Base-by-base conservation (phyloP, 2,329 filamentous ascomycete genomes). In the Arthrobotrys sphaeroides region DNA sequence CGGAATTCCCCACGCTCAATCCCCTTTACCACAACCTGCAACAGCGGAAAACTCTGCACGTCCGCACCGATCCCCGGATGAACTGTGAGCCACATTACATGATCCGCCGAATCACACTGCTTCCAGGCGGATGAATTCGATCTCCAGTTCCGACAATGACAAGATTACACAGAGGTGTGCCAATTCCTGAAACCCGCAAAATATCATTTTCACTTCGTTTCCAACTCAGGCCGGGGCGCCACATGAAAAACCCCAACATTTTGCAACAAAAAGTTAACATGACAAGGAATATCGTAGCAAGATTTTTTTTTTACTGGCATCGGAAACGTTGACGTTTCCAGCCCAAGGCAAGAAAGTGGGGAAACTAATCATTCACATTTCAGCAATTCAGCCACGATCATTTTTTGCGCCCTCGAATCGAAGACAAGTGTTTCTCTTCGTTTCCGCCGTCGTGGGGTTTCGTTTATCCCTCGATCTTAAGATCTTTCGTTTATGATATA, bases 381-480 rank as follows among this genome's bases (percentile, higher is more conserved):
- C 28, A 2, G 9, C 9, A 12, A 26, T 16, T 16, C 12, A 3
- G 3, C 18, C 18, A 7, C 22, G n/a, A 33, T 20, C 28, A 26
- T n/a, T 28, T 53, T 53, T n/a, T n/a, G n/a, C n/a, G n/a, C n/a
- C n/a, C 51, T 55, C 51, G 51, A 38, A 55, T 55, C 31, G 28
- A 38, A 55, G 9, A 18, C 20, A 24, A 18, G 1, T 33, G 13
- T 12, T 10, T 9, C 5, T 31, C n/a, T 16, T 40, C 31, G 31
- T 40, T n/a, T 40, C 36, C 36, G 12, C 36, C 5, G n/a, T 40
- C 36, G 36, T 40, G 36, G 36, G 36, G 36, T 40, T 40, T n/a
- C n/a, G 12, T 10, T 5, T 40, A 33, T 33, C 7, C 7, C 31
- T n/a, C 7, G 12, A 33, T 33, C 31, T 33, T 33, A 33, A 33